These are phyloP conservation scores for Geotrichum phurueaensis DNA, from an alignment of 1,139 yeast species.

Conservation along the genomic window DNA sequence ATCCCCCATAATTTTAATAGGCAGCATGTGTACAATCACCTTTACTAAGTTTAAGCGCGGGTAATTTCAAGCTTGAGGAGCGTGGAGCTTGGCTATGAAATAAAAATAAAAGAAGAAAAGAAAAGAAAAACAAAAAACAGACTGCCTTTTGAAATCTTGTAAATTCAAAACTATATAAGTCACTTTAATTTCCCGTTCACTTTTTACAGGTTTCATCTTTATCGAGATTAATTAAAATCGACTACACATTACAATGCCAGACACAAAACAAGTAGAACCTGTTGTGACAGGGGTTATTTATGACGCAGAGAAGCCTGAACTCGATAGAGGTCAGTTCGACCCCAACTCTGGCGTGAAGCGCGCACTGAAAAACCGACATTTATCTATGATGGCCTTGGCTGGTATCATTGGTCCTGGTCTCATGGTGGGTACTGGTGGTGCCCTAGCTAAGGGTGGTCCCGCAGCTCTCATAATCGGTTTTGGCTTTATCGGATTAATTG, in stretches of 20 bases:
- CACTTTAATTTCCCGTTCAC: not conserved
- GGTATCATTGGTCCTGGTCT: slow-evolving; percentile 69
- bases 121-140: too few species aligned
- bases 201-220: not conserved
- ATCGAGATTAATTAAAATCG: not conserved
- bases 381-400: slow-evolving; percentile 57
- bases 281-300: not conserved
- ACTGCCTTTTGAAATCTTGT: not conserved
- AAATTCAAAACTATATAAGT: not conserved
- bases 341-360: slow-evolving; percentile 42
- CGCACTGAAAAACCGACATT: slow-evolving; percentile 46
- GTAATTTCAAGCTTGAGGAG: not conserved
- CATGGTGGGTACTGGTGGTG: slow-evolving; percentile 56
- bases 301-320: slow-evolving; percentile 4
- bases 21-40: not conserved
- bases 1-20: not conserved
- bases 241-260: not conserved
- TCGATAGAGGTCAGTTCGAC: slow-evolving; percentile 24
- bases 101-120: too few species aligned
- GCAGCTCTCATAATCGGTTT: slow-evolving; percentile 55
- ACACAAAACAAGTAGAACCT: not conserved
- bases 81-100: not conserved
- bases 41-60: not conserved
- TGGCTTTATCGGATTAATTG: slow-evolving; percentile 52
- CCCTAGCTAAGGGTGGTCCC: slow-evolving; percentile 60